phyloP scores from a whole-genome alignment of 2,329 filamentous ascomycete genomes.

The Penicillium sp. region DNA sequence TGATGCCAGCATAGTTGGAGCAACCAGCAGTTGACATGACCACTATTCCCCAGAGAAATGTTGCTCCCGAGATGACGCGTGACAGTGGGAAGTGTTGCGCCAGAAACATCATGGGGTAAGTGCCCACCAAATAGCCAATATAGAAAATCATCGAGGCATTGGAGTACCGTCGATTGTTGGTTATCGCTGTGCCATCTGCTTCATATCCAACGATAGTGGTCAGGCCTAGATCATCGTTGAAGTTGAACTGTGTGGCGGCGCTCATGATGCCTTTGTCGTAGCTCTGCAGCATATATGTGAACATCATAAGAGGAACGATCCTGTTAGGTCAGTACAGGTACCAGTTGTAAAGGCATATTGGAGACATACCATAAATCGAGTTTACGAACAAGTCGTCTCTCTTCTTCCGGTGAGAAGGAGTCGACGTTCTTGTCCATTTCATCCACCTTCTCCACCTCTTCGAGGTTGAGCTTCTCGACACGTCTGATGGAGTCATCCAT shows the following conservation, averaged over 20 bases:
- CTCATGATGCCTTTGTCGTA: conserved; percentile 6
- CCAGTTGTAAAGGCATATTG: neutral
- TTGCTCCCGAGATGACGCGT: neutral
- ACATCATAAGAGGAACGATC: conserved; percentile 3
- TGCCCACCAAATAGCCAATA: conserved; percentile 3
- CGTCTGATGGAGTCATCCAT: conserved; percentile 1
- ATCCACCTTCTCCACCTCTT: neutral
- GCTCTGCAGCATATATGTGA: conserved; percentile 3
- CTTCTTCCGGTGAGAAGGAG: neutral
- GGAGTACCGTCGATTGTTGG: neutral
- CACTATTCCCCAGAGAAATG: conserved; percentile 1
- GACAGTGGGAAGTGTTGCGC: neutral
- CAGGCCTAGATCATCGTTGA: conserved; percentile 1
- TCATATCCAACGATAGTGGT: neutral
- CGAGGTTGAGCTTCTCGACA: neutral
- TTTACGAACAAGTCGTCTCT: conserved; percentile 1
- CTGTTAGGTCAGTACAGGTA: neutral
- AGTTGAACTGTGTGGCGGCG: neutral
- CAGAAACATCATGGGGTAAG: conserved; percentile 4
- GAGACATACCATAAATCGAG: neutral
- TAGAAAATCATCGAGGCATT: conserved; percentile 6
- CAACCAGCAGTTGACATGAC: conserved; percentile 1
- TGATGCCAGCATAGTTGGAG: conserved; percentile 2
- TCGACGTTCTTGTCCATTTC: neutral
- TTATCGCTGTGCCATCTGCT: neutral